Conservation (phyloP, 2,329 filamentous ascomycete genomes). For the Fusarium foetens region DNA sequence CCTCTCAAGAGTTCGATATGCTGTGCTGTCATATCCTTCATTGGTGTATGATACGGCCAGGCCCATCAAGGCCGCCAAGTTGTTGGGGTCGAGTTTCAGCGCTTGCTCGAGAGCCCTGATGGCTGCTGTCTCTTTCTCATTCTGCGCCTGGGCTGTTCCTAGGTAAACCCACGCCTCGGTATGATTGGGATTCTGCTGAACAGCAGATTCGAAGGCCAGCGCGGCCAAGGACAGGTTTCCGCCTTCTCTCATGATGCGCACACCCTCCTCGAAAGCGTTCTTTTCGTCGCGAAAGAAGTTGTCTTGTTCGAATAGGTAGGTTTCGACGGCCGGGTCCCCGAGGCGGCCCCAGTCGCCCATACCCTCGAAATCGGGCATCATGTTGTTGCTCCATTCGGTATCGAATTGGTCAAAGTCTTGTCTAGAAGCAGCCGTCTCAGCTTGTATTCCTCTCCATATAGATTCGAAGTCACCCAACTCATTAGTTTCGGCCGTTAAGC, state of each 20-base stretch:
- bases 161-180: conserved; percentile 94
- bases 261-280: conserved; percentile 92
- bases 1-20: conserved; percentile 94
- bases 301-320: conserved; percentile 94
- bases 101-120: conserved; percentile 94
- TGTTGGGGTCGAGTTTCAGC: conserved; percentile 85
- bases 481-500: conserved; percentile 74
- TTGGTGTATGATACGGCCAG: conserved; percentile 98
- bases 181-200: conserved; percentile 87
- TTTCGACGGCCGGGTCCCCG: conserved; percentile 81
- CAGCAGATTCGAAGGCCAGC: conserved; percentile 93
- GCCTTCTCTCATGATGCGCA: conserved; percentile 91
- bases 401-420: conserved; percentile 76
- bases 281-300: conserved; percentile 85
- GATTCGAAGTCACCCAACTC: conserved; percentile 90
- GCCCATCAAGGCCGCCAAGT: conserved; percentile 91
- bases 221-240: conserved; percentile 94
- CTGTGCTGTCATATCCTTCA: conserved; percentile 96
- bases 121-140: conserved; percentile 96
- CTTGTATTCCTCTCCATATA: conserved; percentile 85
- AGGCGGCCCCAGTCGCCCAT: conserved; percentile 73
- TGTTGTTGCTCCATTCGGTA: conserved; percentile 77
- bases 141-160: conserved; percentile 93
- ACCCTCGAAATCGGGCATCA: conserved; percentile 67
- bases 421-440: conserved; percentile 76